A percentile compares a stretch with the other conserved stretches of the same genome.
Conservation (phyloP, 805 yeast genomes). For the Metschnikowia gruessii region DNA sequence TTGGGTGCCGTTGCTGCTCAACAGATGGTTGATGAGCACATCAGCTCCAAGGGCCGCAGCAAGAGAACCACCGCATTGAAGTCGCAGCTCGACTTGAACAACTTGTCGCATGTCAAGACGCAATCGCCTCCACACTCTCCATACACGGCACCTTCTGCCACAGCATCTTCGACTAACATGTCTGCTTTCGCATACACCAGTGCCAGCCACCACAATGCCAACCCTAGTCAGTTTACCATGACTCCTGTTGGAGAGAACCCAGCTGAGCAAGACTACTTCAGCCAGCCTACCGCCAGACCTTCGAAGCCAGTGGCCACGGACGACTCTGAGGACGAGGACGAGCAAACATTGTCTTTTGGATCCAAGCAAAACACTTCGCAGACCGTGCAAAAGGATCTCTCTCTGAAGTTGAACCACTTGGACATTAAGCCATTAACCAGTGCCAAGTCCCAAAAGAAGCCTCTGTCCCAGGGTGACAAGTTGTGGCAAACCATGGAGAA, state of each 20-base stretch:
- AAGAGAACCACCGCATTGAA: conserved; percentile 35
- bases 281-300: conserved; percentile 22
- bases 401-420: conserved; percentile 38
- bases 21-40: conserved; percentile 46
- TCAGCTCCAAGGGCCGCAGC: conserved; percentile 31
- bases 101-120: conserved; percentile 10
- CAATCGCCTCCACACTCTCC: conserved; percentile 51
- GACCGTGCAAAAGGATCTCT: conserved; percentile 49
- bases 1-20: conserved; percentile 93
- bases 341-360: conserved; percentile 56
- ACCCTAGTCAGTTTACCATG: conserved; percentile 33
- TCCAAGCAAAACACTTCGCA: conserved; percentile 43
- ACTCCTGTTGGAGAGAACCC: conserved; percentile 40
- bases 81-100: conserved; percentile 31
- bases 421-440: conserved; percentile 40
- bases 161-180: conserved; percentile 61
- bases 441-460: conserved; percentile 21
- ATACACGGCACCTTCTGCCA: conserved; percentile 79
- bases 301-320: conserved; percentile 19
- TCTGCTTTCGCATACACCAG: conserved; percentile 46
- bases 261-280: conserved; percentile 36
- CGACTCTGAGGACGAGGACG: conserved; percentile 44
- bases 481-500: conserved; percentile 86
- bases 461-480: conserved; percentile 46
- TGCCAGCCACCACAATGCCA: conserved; percentile 29